Conservation (phyloP, 129 eudicot genomes). For the Glebionis coronaria region DNA sequence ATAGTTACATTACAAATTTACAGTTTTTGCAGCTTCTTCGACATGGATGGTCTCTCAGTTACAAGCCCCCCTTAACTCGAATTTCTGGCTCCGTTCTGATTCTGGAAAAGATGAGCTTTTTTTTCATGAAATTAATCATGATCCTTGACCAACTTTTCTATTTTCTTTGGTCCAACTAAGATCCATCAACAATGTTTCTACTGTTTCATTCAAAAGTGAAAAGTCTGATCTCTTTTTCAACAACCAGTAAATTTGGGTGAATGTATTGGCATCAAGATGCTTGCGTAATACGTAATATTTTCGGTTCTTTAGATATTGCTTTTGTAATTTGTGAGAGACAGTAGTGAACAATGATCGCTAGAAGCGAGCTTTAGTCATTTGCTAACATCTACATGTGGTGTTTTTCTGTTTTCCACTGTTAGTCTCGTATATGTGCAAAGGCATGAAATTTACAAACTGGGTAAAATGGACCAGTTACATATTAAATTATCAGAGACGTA, state of each 20-base stretch:
- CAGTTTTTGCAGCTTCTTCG: too few relatives aligned
- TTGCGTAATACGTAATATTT: conserved; percentile 5
- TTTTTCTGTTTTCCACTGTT: too few relatives aligned
- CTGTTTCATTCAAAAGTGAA: background rate
- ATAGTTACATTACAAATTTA: too few relatives aligned
- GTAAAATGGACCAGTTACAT: too few relatives aligned
- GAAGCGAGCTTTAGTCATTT: background rate
- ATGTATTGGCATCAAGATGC: background rate
- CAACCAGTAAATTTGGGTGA: conserved; percentile 10
- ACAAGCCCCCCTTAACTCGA: too few relatives aligned
- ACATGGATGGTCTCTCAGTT: too few relatives aligned
- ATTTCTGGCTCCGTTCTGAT: too few relatives aligned
- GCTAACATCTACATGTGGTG: background rate
- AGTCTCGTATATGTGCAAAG: background rate
- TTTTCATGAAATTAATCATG: conserved; percentile 10
- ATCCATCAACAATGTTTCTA: background rate
- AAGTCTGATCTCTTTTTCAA: background rate
- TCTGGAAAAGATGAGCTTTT: conserved; percentile 3
- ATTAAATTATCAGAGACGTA: too few relatives aligned
- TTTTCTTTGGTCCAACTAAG: conserved; percentile 15
- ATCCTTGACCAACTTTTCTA: conserved; percentile 23
- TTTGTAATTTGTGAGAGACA: conserved; percentile 17
- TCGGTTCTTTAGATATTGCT: background rate
- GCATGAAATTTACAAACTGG: background rate
- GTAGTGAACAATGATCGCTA: background rate